Conservation (phyloP, 2,329 filamentous ascomycete species). For the Cryphonectria japonica region DNA sequence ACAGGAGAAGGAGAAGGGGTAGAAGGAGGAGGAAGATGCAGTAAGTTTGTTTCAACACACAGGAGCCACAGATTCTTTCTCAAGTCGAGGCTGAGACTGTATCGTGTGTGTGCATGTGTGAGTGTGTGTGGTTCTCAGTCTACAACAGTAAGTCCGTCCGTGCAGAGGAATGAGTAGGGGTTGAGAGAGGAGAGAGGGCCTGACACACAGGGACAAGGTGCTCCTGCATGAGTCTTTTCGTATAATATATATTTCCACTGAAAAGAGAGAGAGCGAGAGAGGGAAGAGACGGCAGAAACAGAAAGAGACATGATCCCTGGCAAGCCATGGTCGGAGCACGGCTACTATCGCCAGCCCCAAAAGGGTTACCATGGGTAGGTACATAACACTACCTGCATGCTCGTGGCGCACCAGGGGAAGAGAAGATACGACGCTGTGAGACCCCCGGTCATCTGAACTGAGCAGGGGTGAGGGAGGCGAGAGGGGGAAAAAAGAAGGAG, state of each 20-base stretch:
- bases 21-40: neutral
- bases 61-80: neutral
- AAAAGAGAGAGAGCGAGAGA: neutral
- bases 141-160: neutral
- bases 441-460: slow-evolving; percentile 16
- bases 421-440: slow-evolving; percentile 10
- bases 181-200: neutral
- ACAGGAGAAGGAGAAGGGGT: neutral
- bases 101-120: slow-evolving; percentile 4
- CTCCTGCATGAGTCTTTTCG: slow-evolving; percentile 18
- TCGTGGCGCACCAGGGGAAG: slow-evolving; percentile 21
- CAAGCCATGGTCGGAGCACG: slow-evolving; percentile 18
- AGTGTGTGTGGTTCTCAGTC: neutral
- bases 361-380: neutral
- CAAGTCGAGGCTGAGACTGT: slow-evolving; percentile 8
- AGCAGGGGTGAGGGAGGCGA: neutral
- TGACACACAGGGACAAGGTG: slow-evolving; percentile 20
- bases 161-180: neutral
- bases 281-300: slow-evolving; percentile 10
- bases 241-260: neutral
- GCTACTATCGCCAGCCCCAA: slow-evolving; percentile 18
- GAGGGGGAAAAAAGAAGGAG: slow-evolving; percentile 7
- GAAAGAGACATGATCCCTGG: slow-evolving; percentile 17
- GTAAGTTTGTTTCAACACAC: neutral
- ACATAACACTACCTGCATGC: slow-evolving; percentile 8